These are phyloP conservation scores for Pezicula carpinea DNA, from an alignment of 2,329 filamentous ascomycete species.

Conservation along the genomic window DNA sequence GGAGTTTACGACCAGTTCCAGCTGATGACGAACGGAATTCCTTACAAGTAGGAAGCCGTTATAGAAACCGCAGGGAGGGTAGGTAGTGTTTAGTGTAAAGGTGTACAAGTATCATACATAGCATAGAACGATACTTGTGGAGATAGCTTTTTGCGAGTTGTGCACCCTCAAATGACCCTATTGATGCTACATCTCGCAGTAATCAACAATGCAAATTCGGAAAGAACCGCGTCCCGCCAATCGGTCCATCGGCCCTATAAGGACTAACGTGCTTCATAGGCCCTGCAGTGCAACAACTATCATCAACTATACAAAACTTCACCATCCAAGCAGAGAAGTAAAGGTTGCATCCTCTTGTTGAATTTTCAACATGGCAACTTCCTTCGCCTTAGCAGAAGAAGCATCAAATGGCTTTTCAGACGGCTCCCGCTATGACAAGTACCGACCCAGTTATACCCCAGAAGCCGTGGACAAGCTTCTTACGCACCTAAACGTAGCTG, in stretches of 20 bases:
- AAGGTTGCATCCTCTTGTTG: no score
- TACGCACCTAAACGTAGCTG: slow-evolving; percentile 45
- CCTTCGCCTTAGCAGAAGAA: slow-evolving; percentile 15
- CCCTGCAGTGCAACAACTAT: not conserved
- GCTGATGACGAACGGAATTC: slow-evolving; percentile 93
- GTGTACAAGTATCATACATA: no score
- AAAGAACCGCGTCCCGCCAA: no score
- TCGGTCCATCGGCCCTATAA: no score
- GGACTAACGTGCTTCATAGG: no score
- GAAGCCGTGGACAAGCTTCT: slow-evolving; percentile 57
- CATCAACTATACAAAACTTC: not conserved
- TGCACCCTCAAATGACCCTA: not conserved
- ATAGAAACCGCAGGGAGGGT: no score
- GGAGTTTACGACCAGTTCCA: slow-evolving; percentile 98
- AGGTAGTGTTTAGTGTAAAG: not conserved
- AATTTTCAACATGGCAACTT: slow-evolving; percentile 2
- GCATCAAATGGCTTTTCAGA: slow-evolving; percentile 53
- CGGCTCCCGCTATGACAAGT: slow-evolving; percentile 58
- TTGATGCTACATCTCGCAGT: not conserved
- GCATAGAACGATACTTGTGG: no score
- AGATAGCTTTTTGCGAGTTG: no score
- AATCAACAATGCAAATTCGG: not conserved
- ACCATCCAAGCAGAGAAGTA: not conserved
- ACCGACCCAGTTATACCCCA: slow-evolving; percentile 63
- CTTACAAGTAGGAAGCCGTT: slow-evolving; percentile 47